Percentiles rank a stretch among this genome's conserved stretches.
Conservation (phyloP, 495 filamentous ascomycete species). For the Penicillium longicatenatum region DNA sequence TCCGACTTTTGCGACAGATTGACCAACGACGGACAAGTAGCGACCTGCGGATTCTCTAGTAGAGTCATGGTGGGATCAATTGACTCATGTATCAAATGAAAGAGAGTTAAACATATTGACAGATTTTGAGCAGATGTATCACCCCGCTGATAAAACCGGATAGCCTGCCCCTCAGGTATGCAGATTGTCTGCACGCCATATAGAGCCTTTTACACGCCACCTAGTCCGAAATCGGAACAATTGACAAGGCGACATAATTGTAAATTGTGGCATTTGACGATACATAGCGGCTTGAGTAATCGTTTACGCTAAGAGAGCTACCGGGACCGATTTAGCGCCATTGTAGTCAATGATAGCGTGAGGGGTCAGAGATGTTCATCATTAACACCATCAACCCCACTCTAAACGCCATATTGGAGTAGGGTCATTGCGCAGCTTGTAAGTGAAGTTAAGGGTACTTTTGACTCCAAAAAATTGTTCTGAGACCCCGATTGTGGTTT, state of each 20-base stretch:
- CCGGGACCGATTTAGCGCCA: constrained; percentile 25
- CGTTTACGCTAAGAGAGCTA: background rate
- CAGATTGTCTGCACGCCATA: constrained; percentile 26
- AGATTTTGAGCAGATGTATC: background rate
- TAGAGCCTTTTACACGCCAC: constrained; percentile 23
- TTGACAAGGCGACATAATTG: background rate
- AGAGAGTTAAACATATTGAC: background rate
- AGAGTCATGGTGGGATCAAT: constrained; percentile 17
- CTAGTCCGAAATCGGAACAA: background rate
- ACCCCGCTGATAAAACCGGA: background rate
- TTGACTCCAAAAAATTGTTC: background rate
- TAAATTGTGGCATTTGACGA: background rate
- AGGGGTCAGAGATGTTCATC: constrained; percentile 13
- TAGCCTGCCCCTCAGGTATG: constrained; percentile 7
- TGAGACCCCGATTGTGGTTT: background rate
- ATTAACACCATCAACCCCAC: constrained; percentile 29
- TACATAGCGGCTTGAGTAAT: background rate
- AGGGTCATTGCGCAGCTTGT: background rate
- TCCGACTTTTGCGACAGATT: constrained; percentile 10
- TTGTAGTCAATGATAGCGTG: constrained; percentile 22
- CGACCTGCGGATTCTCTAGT: constrained; percentile 15
- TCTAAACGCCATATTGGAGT: constrained; percentile 25
- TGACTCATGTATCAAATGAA: background rate
- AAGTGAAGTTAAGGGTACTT: background rate
- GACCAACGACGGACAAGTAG: constrained; percentile 7